Percentiles rank a stretch among this genome's conserved stretches.
Conservation (phyloP, 495 filamentous ascomycete genomes). For the Saxophila tyrrhenica region DNA sequence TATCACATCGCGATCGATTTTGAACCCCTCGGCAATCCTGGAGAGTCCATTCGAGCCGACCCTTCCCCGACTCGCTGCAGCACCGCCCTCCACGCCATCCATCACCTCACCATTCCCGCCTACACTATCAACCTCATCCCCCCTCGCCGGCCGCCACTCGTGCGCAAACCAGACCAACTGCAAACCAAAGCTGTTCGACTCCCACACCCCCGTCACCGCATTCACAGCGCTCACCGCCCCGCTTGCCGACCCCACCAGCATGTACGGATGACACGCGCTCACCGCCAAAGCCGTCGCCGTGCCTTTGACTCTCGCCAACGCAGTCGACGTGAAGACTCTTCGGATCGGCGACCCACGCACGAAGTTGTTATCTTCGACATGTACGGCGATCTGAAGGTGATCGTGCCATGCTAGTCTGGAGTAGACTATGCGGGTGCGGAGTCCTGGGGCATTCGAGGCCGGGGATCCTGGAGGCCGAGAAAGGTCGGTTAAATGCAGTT, state of each 20-base stretch:
- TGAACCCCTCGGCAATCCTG: constrained; percentile 50
- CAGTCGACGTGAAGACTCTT: constrained; percentile 43
- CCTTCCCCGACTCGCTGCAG: not conserved
- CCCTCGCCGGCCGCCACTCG: constrained; percentile 39
- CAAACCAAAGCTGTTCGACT: constrained; percentile 40
- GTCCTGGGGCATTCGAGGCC: constrained; percentile 38
- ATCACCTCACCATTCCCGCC: not conserved
- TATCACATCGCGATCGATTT: constrained; percentile 31
- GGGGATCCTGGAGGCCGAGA: constrained; percentile 28
- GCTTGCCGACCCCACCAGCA: constrained; percentile 45
- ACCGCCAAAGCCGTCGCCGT: constrained; percentile 31
- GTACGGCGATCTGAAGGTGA: constrained; percentile 41
- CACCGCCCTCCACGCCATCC: not conserved
- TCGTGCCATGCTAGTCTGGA: constrained; percentile 46
- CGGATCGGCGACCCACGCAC: constrained; percentile 42
- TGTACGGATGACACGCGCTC: constrained; percentile 42
- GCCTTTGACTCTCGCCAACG: constrained; percentile 22
- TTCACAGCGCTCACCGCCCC: constrained; percentile 46
- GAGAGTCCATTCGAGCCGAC: constrained; percentile 23
- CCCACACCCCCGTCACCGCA: constrained; percentile 43
- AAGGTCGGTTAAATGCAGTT: constrained; percentile 46
- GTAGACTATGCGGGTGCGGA: constrained; percentile 41
- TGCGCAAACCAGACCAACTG: constrained; percentile 53
- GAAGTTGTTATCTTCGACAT: constrained; percentile 48
- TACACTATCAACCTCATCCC: not conserved